Evolutionary conservation across 306 rosid species (phyloP).

Genomic region (Hippophae tibetana): DNA sequence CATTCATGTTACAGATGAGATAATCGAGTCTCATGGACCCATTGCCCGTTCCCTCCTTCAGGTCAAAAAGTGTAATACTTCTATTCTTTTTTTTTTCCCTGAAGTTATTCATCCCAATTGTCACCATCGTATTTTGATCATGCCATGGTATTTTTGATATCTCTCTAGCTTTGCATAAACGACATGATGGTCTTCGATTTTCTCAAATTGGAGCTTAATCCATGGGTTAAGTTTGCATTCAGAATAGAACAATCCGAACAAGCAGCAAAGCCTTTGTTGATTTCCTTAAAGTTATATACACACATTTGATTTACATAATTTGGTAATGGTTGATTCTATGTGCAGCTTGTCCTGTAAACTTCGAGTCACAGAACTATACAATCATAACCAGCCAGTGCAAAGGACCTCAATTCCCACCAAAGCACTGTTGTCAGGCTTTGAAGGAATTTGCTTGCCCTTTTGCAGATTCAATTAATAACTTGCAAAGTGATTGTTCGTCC

Average conservation of each 20-base stretch:
- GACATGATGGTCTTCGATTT: too few species aligned
- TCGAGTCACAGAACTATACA: slow-evolving; percentile 70
- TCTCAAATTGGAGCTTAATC: too few species aligned
- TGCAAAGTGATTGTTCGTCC: slow-evolving; percentile 39
- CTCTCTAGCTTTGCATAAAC: too few species aligned
- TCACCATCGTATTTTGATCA: too few species aligned
- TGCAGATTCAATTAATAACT: slow-evolving; percentile 28
- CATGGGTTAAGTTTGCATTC: too few species aligned
- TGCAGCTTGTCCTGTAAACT: slow-evolving; percentile 53
- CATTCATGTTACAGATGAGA: slow-evolving; percentile 31
- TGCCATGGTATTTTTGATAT: too few species aligned
- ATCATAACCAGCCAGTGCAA: slow-evolving; percentile 80
- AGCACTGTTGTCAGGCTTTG: slow-evolving; percentile 56
- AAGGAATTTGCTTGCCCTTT: slow-evolving; percentile 80
- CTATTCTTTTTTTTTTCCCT: background rate
- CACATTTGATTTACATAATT: too few species aligned
- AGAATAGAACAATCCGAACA: too few species aligned
- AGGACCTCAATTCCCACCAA: slow-evolving; percentile 69
- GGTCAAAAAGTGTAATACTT: slow-evolving; percentile 41
- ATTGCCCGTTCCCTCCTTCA: slow-evolving; percentile 72
- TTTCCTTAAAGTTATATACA: too few species aligned
- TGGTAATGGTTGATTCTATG: background rate
- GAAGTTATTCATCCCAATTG: too few species aligned
- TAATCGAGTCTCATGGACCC: slow-evolving; percentile 28
- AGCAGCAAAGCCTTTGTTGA: too few species aligned